Conservation (phyloP, 1,284 basidiomycete species). For the Trametes hirsuta region DNA sequence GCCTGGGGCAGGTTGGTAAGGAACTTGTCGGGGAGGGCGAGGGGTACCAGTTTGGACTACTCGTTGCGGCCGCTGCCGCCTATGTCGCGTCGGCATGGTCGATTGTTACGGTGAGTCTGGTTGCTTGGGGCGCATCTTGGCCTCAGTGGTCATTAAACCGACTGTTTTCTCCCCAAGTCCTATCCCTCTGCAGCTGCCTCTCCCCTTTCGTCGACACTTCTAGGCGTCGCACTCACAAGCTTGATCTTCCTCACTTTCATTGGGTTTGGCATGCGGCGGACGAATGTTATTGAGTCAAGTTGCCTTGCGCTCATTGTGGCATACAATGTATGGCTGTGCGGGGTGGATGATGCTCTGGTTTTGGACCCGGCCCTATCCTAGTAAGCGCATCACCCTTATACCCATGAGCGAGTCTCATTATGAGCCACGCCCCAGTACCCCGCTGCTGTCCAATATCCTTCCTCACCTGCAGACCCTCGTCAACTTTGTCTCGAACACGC, state of each 20-base stretch:
- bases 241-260: constrained; percentile 89
- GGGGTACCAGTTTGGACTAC: constrained; percentile 71
- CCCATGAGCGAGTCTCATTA: not conserved
- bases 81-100: constrained; percentile 82
- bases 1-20: constrained; percentile 74
- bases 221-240: constrained; percentile 75
- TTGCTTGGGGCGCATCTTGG: constrained; percentile 20
- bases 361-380: constrained; percentile 76
- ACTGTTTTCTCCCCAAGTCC: constrained; percentile 45
- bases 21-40: constrained; percentile 72
- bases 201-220: constrained; percentile 81
- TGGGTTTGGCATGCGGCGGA: constrained; percentile 85
- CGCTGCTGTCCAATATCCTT: constrained; percentile 74
- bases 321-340: constrained; percentile 85
- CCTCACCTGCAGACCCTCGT: constrained; percentile 78
- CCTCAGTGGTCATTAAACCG: not conserved
- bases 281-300: constrained; percentile 92
- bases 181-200: constrained; percentile 81
- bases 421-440: constrained; percentile 51
- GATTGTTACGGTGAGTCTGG: constrained; percentile 66
- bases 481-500: constrained; percentile 79
- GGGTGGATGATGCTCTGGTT: constrained; percentile 70
- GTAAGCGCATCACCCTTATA: constrained; percentile 45
- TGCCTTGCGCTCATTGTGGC: constrained; percentile 86
- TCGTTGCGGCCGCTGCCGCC: constrained; percentile 72